phyloP scores from a whole-genome alignment of 2,329 filamentous ascomycete species.

The Aaosphaeria pasadenensis region DNA sequence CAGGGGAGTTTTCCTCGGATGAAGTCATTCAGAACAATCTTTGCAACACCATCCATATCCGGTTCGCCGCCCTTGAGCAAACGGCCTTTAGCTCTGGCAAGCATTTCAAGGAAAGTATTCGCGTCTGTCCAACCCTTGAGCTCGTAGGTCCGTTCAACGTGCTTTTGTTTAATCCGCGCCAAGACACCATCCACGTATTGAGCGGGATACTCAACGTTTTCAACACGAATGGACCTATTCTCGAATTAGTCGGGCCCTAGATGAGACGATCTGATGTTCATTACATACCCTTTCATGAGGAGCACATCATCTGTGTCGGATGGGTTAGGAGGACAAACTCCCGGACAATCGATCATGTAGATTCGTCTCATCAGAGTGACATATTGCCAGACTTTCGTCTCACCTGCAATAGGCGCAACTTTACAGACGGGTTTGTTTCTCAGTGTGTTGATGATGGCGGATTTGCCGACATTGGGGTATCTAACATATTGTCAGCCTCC shows the following conservation, averaged over 20 bases:
- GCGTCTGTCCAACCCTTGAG: constrained; percentile 74
- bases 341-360: constrained; percentile 93
- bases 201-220: constrained; percentile 94
- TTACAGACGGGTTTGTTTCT: constrained; percentile 92
- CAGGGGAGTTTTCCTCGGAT: constrained; percentile 93
- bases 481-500: too few relatives aligned
- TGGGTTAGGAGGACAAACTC: constrained; percentile 86
- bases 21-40: constrained; percentile 97
- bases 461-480: constrained; percentile 86
- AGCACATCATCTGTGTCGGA: constrained; percentile 84
- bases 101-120: constrained; percentile 78
- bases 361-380: constrained; percentile 94
- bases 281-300: constrained; percentile 65
- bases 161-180: constrained; percentile 74
- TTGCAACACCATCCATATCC: constrained; percentile 90
- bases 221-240: constrained; percentile 72
- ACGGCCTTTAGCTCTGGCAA: constrained; percentile 83
- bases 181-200: constrained; percentile 90
- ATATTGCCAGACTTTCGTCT: constrained; percentile 97
- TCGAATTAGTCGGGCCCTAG: too few relatives aligned
- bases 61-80: constrained; percentile 90
- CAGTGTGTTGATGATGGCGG: constrained; percentile 93
- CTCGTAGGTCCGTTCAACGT: constrained; percentile 91
- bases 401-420: constrained; percentile 89
- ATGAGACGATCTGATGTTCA: too few relatives aligned